A percentile compares a stretch with the other conserved stretches of the same genome.
These are phyloP conservation scores for Choiromyces venosus DNA, from an alignment of 495 filamentous ascomycete species.

Conservation along the genomic window DNA sequence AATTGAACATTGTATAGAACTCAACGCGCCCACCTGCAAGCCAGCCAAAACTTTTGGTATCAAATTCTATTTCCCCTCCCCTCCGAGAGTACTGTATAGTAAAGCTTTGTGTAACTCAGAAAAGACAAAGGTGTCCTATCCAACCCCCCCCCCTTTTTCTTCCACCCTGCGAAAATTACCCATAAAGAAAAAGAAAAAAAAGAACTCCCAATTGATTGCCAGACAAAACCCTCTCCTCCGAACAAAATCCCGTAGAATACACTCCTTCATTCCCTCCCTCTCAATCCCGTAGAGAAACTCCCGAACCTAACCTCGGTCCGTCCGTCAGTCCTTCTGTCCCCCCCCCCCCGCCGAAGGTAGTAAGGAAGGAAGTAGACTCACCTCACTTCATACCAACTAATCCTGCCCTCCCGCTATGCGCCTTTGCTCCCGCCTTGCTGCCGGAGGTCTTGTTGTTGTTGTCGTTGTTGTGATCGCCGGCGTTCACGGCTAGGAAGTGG, in stretches of 20 bases:
- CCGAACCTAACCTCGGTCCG: too few species aligned
- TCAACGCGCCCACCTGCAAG: background rate
- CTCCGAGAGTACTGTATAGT: too few species aligned
- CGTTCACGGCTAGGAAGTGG: slow-evolving; percentile 95
- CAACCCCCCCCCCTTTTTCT: too few species aligned
- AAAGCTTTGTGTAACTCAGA: background rate
- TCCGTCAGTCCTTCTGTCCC: too few species aligned
- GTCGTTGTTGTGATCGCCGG: too few species aligned
- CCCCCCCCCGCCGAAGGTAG: too few species aligned
- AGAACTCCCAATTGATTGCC: background rate
- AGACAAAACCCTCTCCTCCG: background rate
- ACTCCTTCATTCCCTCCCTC: slow-evolving; percentile 19
- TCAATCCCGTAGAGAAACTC: too few species aligned
- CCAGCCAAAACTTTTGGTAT: background rate
- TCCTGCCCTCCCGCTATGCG: too few species aligned
- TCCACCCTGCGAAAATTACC: background rate
- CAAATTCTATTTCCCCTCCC: background rate
- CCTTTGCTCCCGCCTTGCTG: too few species aligned
- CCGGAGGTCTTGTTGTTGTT: too few species aligned
- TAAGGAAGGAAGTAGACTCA: too few species aligned
- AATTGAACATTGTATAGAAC: background rate
- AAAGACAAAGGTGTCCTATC: background rate
- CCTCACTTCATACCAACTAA: too few species aligned
- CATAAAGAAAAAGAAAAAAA: background rate
- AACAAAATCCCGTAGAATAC: background rate